A percentile compares a stretch with the other conserved stretches of the same genome.
Conservation (phyloP, 106 monocot species). For the Dendrobium officinale region DNA sequence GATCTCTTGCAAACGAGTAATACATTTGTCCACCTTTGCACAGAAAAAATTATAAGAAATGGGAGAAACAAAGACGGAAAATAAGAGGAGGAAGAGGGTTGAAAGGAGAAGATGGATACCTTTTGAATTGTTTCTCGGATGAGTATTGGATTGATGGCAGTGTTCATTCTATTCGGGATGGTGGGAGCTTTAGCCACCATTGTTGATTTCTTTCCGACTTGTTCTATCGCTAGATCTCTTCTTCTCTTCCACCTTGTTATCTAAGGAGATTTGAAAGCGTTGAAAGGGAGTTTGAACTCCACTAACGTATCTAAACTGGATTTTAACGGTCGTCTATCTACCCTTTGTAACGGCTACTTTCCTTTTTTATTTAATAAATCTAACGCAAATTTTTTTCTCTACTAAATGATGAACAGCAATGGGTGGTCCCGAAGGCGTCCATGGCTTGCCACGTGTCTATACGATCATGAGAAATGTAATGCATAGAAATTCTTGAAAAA, state of each 20-base stretch:
- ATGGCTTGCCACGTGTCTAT: too few relatives aligned
- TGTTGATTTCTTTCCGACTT: not conserved
- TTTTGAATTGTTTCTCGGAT: conserved; percentile 74
- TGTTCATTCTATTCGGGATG: conserved; percentile 42
- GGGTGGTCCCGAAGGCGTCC: too few relatives aligned
- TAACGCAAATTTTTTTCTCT: too few relatives aligned
- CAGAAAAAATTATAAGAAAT: not conserved
- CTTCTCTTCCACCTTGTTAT: not conserved
- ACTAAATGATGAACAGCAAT: too few relatives aligned
- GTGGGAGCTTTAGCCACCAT: conserved; percentile 81
- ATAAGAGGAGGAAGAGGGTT: not conserved
- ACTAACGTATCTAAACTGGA: not conserved
- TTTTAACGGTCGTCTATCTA: not conserved
- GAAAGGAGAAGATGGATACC: conserved; percentile 19
- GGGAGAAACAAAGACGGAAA: not conserved
- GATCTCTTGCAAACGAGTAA: conserved; percentile 83
- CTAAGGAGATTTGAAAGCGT: not conserved
- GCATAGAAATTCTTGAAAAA: too few relatives aligned
- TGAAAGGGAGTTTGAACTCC: not conserved
- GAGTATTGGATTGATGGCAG: conserved; percentile 46
- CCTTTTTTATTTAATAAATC: too few relatives aligned
- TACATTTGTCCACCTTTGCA: conserved; percentile 73
- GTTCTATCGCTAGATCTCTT: not conserved
- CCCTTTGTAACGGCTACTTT: not conserved
- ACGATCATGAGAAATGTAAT: too few relatives aligned